These are phyloP conservation scores for Aschersonia sp. DNA, from an alignment of 2,329 filamentous ascomycete species.

Conservation along the genomic window DNA sequence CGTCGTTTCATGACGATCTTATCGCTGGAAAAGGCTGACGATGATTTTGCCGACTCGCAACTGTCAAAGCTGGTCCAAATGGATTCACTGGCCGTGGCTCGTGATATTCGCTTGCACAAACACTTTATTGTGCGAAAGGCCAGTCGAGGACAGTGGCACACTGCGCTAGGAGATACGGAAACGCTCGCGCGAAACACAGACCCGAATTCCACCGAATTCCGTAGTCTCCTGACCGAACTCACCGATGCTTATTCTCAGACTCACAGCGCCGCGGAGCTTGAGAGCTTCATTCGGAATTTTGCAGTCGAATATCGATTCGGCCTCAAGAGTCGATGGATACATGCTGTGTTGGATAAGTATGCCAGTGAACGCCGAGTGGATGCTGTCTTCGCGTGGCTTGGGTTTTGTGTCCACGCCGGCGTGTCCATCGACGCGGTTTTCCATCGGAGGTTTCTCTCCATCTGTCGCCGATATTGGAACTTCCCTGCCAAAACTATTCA, in stretches of 20 bases:
- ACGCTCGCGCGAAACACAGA: constrained; percentile 7
- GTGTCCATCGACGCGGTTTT: constrained; percentile 15
- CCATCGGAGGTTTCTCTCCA: constrained; percentile 12
- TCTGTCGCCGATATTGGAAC: constrained; percentile 18
- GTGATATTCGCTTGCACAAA: constrained; percentile 14
- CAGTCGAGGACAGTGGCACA: constrained; percentile 12
- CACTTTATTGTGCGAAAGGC: constrained; percentile 14
- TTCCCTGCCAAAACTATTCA: constrained; percentile 15
- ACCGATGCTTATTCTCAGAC: constrained; percentile 18
- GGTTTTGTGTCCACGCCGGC: constrained; percentile 15
- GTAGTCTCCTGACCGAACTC: constrained; percentile 12
- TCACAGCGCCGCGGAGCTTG: constrained; percentile 12
- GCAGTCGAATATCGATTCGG: constrained; percentile 11
- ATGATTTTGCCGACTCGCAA: constrained; percentile 12
- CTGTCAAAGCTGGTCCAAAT: constrained; percentile 10
- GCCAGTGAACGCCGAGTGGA: constrained; percentile 14
- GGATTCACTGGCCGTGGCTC: constrained; percentile 5
- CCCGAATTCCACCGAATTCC: constrained; percentile 9
- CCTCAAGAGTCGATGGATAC: constrained; percentile 14
- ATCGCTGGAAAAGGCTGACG: constrained; percentile 13
- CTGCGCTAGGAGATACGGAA: constrained; percentile 9
- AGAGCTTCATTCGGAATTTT: constrained; percentile 14
- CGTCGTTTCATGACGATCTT: constrained; percentile 13
- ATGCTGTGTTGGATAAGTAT: constrained; percentile 15
- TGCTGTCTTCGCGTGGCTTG: constrained; percentile 15